These are phyloP conservation scores for Rhodotorula graminis DNA, from an alignment of 768 basidiomycete species.

Conservation along the genomic window DNA sequence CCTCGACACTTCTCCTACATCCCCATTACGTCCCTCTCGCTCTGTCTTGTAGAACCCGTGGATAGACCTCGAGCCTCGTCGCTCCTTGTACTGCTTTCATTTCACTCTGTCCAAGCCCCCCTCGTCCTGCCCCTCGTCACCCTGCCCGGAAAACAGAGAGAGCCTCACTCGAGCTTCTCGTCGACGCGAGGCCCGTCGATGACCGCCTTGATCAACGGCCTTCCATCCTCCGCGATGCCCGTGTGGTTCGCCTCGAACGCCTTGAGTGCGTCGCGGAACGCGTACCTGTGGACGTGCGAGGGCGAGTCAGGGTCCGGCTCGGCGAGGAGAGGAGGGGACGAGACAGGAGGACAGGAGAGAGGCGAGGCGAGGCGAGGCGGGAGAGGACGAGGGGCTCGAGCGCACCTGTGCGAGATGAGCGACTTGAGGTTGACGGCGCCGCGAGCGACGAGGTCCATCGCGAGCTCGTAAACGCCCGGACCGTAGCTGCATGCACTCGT, in stretches of 20 bases:
- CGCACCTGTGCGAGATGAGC: conserved; percentile 70
- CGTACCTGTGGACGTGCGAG: conserved; percentile 50
- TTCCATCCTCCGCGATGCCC: neutral
- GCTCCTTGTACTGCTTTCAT: no score
- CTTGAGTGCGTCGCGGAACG: conserved; percentile 67
- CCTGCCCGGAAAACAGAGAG: no score
- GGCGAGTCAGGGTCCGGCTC: neutral
- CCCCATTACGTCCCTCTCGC: no score
- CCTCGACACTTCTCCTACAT: no score
- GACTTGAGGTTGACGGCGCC: conserved; percentile 82
- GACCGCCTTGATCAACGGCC: no score
- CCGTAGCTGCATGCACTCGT: conserved; percentile 41
- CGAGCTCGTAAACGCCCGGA: conserved; percentile 76
- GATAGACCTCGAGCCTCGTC: no score
- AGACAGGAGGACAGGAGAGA: neutral
- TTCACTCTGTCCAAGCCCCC: no score
- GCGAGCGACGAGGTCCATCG: conserved; percentile 73
- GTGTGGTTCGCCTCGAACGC: conserved; percentile 63
- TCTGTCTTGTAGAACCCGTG: no score
- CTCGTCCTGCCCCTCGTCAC: no score
- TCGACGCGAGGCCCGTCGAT: no score
- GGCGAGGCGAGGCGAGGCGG: neutral
- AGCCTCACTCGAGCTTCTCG: no score
- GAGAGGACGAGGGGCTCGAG: neutral
- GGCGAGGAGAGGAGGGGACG: neutral